These are phyloP conservation scores for Acanthochlamys bracteata DNA, from an alignment of 106 monocot species.

Conservation along the genomic window DNA sequence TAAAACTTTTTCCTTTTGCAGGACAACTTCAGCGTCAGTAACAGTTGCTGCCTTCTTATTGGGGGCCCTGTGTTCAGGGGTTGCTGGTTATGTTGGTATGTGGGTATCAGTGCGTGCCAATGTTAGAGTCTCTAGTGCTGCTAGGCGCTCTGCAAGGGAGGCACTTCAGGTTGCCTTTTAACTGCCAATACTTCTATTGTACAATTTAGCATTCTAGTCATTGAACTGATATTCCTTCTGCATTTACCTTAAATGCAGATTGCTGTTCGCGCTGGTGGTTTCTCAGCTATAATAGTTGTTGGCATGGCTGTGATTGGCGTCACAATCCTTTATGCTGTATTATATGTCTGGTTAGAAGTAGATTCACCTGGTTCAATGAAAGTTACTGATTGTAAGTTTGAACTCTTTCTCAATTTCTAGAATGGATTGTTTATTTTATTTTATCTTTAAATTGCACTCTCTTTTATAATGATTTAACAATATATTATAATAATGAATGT, in stretches of 20 bases:
- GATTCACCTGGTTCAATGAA: slow-evolving; percentile 85
- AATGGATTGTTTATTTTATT: too few relatives aligned
- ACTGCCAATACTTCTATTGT: too few relatives aligned
- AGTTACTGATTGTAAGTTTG: slow-evolving; percentile 87
- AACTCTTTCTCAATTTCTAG: not conserved
- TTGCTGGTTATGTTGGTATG: slow-evolving; percentile 99
- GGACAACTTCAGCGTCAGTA: slow-evolving; percentile 73
- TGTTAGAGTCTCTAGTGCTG: slow-evolving; percentile 97
- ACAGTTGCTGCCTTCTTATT: slow-evolving; percentile 94
- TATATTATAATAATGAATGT: too few relatives aligned
- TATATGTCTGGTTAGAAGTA: slow-evolving; percentile 84
- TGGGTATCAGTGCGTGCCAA: slow-evolving; percentile 99
- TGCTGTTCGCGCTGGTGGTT: slow-evolving; percentile 99
- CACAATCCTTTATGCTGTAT: slow-evolving; percentile 82
- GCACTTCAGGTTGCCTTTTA: slow-evolving; percentile 65
- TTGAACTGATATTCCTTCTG: not conserved
- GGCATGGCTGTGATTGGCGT: slow-evolving; percentile 98
- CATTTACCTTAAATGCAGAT: slow-evolving; percentile 38
- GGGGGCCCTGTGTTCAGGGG: slow-evolving; percentile 90
- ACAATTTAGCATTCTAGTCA: too few relatives aligned
- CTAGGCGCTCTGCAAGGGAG: slow-evolving; percentile 93
- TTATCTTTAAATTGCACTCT: too few relatives aligned
- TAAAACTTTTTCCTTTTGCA: slow-evolving; percentile 12
- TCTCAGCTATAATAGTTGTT: slow-evolving; percentile 96
- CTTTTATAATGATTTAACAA: too few relatives aligned